Conservation (phyloP, 2,329 filamentous ascomycete genomes). For the Aspergillus sp. region DNA sequence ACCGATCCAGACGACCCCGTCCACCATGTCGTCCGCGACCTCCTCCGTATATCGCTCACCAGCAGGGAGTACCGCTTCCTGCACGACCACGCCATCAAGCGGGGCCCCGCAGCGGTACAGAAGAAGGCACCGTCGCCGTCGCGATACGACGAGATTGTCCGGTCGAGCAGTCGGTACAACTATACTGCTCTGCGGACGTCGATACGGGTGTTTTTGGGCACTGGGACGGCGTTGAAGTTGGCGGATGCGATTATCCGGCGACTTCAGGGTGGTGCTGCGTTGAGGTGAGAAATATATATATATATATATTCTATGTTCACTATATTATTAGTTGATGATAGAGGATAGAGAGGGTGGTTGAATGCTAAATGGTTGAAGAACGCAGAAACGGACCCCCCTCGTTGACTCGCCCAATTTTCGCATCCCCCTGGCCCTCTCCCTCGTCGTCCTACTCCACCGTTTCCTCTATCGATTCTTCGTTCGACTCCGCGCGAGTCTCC, state of each 20-base stretch:
- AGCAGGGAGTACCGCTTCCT: slow-evolving; percentile 78
- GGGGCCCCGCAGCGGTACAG: slow-evolving; percentile 52
- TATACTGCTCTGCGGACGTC: slow-evolving; percentile 62
- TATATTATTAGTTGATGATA: too few species aligned
- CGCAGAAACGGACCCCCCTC: slow-evolving; percentile 32
- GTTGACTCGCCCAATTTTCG: slow-evolving; percentile 60
- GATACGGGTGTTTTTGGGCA: slow-evolving; percentile 60
- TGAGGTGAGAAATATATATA: slow-evolving; percentile 9
- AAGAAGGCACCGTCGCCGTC: slow-evolving; percentile 44
- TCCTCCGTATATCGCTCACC: slow-evolving; percentile 74
- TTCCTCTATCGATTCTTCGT: slow-evolving; percentile 84
- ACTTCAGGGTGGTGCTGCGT: slow-evolving; percentile 14
- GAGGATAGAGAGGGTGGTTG: not conserved
- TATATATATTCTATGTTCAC: too few species aligned
- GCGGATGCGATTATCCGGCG: slow-evolving; percentile 44
- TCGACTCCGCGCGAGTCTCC: slow-evolving; percentile 66
- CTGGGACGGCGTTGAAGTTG: slow-evolving; percentile 55
- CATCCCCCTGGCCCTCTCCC: slow-evolving; percentile 72
- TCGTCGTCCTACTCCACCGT: slow-evolving; percentile 80
- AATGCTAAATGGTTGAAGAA: slow-evolving; percentile 14
- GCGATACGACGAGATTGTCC: slow-evolving; percentile 44
- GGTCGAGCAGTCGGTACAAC: slow-evolving; percentile 57
- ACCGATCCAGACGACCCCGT: slow-evolving; percentile 15
- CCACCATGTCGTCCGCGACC: slow-evolving; percentile 73
- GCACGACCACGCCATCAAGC: slow-evolving; percentile 73